Base-by-base conservation (phyloP, 768 basidiomycete genomes). In the Boletus vinaceobasis region DNA sequence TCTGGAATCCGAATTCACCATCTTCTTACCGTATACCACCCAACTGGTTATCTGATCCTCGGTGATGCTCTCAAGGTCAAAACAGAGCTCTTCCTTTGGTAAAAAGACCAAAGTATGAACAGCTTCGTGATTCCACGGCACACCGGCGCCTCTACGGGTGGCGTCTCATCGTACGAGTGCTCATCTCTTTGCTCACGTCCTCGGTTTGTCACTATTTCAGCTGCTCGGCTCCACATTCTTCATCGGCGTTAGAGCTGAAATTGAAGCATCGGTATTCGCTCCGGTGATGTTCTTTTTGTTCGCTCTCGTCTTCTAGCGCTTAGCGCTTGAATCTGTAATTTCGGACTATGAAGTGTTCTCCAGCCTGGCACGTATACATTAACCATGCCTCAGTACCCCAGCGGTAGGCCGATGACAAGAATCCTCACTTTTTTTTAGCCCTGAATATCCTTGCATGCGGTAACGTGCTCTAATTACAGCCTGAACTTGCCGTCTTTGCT, bases 171-270 rank as follows among this genome's bases (percentile, higher is more conserved):
- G n/a, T 9, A 21, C 17, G 15, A 29, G 13, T 7, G 14, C 11
- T 3, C 17, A 26, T 21, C 13, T 13, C 13, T 7, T 5, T 27
- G n/a, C n/a, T 49, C n/a, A 19, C 14, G 4, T 36, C 40, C 42
- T 51, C 33, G n/a, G 19, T 29, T 26, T 26, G 21, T 48, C 21
- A 7, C 54, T 37, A 43, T 51, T 43, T 55, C 35, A 23, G 27
- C 13, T 15, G n/a, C 19, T 27, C 23, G 43, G 55, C 19, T 40
- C 9, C 40, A 10, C 35, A 6, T 37, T 37, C 32, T 21, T 52
- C 7, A 26, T 39, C 48, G 48, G 23, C 4, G 56, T 57, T 57
- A 45, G 27, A 50, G 27, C 32, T 48, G 47, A 44, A 23, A 50
- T 50, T 26, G 48, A 57, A 38, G 17, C 38, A 27, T 39, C 37